Conservation (phyloP, 345 rosid species). For the Populus ilicifolia region DNA sequence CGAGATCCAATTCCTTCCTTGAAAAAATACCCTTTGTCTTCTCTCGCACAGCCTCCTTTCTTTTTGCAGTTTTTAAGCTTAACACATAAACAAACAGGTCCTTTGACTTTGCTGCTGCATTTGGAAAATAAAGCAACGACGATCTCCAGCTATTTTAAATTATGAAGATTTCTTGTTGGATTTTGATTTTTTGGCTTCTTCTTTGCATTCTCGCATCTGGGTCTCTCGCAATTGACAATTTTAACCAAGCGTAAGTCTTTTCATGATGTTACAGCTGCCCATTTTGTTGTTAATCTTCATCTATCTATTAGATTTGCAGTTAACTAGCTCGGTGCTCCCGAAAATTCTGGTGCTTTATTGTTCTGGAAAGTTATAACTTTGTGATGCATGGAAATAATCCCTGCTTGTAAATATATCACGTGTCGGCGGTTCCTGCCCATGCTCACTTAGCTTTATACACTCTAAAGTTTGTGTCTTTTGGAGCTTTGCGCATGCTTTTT, state of each 20-base stretch:
- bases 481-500: not conserved
- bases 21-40: constrained; percentile 1
- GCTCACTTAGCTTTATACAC: not conserved
- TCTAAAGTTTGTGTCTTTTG: not conserved
- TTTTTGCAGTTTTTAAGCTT: not conserved
- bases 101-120: constrained; percentile 20
- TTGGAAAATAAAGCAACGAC: constrained; percentile 21
- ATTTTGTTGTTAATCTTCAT: not conserved
- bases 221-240: constrained; percentile 51
- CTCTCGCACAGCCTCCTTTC: constrained; percentile 18
- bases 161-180: constrained; percentile 50
- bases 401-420: not conserved
- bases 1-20: constrained; percentile 37
- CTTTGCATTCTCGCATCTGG: constrained; percentile 46
- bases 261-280: not conserved
- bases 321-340: not conserved
- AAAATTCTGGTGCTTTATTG: not conserved
- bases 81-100: not conserved
- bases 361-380: not conserved
- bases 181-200: constrained; percentile 31
- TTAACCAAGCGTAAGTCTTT: constrained; percentile 75
- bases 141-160: constrained; percentile 22
- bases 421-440: not conserved
- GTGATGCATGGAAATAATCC: constrained; percentile 1
- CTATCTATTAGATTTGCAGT: constrained; percentile 9